phyloP scores from a whole-genome alignment of 495 filamentous ascomycete genomes.

The Penicillium angulare region DNA sequence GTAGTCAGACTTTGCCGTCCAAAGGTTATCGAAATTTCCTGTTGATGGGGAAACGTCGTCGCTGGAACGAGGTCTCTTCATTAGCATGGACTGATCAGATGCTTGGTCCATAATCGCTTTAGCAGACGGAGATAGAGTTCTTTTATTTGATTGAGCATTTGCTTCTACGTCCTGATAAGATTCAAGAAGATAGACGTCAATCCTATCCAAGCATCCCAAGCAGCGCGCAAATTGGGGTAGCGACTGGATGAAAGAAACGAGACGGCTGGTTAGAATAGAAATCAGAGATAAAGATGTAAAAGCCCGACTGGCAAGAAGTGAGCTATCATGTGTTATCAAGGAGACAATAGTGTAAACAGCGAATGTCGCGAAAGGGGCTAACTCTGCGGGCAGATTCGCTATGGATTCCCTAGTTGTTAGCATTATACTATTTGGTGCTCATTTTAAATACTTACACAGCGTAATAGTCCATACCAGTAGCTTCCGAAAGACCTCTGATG shows the following conservation, averaged over 20 bases:
- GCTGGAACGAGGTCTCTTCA: too few species aligned
- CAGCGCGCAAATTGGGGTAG: too few species aligned
- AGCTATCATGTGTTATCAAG: background rate
- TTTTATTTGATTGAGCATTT: too few species aligned
- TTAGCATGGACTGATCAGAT: too few species aligned
- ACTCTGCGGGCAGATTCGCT: background rate
- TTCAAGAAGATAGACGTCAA: too few species aligned
- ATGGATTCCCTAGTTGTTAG: background rate
- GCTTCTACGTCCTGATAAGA: too few species aligned
- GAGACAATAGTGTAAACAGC: background rate
- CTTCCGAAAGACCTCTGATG: background rate
- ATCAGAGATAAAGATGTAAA: background rate
- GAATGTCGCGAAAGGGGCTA: background rate
- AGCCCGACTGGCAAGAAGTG: background rate
- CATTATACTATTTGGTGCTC: background rate
- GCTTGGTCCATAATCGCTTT: too few species aligned
- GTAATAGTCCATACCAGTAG: background rate
- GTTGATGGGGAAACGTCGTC: too few species aligned
- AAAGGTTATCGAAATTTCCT: too few species aligned
- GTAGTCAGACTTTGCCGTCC: too few species aligned
- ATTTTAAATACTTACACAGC: background rate
- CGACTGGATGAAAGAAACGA: background rate
- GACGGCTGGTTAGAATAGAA: background rate
- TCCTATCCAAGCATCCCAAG: too few species aligned
- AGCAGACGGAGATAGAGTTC: too few species aligned